Evolutionary conservation across 164 flowering plant species (phyloP), one percentile per base, ranked within the genome.

Genomic region (Stephania yunnanensis): DNA sequence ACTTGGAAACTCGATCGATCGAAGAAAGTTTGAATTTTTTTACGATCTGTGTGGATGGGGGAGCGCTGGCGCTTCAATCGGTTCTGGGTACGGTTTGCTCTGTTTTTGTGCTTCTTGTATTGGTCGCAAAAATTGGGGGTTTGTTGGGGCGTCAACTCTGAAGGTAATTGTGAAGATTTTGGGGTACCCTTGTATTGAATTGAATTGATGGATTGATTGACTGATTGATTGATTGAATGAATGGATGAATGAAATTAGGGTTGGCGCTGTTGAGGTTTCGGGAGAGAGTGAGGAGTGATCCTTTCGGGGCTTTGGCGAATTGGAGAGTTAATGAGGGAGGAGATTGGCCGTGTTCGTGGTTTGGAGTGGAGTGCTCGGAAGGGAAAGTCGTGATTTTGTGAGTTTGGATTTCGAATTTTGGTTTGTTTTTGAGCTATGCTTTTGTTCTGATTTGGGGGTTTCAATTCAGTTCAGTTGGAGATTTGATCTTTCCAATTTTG

Each of bases 301-400:
- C 92, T 10, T 85, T 80, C 74, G 87, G 87, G 15, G 89, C 89
- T 79, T 82, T 89, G 77, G 78, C 75, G 44, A 82, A 78, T 81
- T 91, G 93, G 95, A 80, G 76, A 4, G 77, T 76, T 12, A 76
- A 80, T 63, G 81, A 76, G 53, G 87, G 80, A 71, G 85, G 77
- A 42, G 44, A 61, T 58, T 75, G 78, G 77, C 87, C 86, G 0
- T 92, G 92, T 82, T 87, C 84, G 1, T 91, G 93, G 96, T 80
- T 76, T 64, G 92, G 96, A 0, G 87, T 91, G n/a, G 88, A 80
- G 78, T 89, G 97, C 79, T 82, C 82, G 1, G 81, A 85, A 71
- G 89, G 90, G 46, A 76, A 83, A 79, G 92, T 87, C 55, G 89
- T 87, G 36, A 74, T 46, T 68, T 67, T 89, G 97, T 92, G 78